Conservation (phyloP, 345 rosid genomes). For the Boechera retrofracta region DNA sequence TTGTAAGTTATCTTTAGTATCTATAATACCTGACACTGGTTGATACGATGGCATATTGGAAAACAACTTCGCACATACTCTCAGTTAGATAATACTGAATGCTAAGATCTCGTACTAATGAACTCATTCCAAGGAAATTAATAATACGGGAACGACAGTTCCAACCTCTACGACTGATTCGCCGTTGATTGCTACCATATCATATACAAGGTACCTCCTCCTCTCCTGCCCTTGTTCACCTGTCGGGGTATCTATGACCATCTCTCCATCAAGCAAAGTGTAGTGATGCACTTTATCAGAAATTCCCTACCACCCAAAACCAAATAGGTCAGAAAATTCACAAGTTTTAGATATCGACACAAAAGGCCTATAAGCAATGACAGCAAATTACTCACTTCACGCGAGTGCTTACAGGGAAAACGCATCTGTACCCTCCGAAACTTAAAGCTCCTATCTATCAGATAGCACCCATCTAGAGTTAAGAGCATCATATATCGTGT, state of each 20-base stretch:
- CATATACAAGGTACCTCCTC: conserved; percentile 97
- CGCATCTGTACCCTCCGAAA: conserved; percentile 96
- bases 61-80: conserved; percentile 5
- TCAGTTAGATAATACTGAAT: conserved; percentile 11
- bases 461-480: conserved; percentile 88
- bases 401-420: conserved; percentile 69
- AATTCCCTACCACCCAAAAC: conserved; percentile 56
- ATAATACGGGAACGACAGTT: neutral
- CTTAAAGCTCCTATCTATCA: conserved; percentile 83
- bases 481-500: conserved; percentile 97
- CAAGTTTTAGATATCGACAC: conserved; percentile 11
- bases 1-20: conserved; percentile 26
- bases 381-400: conserved; percentile 58
- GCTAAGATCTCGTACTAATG: conserved; percentile 3
- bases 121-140: conserved; percentile 8
- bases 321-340: conserved; percentile 12
- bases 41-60: neutral
- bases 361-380: conserved; percentile 2
- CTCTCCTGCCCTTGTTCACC: conserved; percentile 73
- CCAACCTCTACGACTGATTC: conserved; percentile 82
- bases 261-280: conserved; percentile 97
- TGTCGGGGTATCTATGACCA: conserved; percentile 82
- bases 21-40: neutral
- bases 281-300: conserved; percentile 75
- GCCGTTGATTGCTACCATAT: conserved; percentile 81